Conservation (phyloP, 495 filamentous ascomycete genomes). For the Pyrenula massariospora region DNA sequence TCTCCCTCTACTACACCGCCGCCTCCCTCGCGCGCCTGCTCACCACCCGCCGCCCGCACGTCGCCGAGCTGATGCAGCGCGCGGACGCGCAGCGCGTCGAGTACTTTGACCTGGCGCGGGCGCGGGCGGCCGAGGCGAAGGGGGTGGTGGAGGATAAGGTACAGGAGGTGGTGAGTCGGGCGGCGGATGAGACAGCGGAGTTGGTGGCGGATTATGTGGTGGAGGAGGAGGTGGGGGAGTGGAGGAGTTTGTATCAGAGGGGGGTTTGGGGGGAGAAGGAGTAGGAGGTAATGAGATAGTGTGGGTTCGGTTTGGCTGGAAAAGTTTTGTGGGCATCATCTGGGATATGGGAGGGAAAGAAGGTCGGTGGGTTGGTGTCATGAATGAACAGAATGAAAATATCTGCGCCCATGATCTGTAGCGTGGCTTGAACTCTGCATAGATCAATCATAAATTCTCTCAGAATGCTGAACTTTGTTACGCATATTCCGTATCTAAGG, state of each 20-base stretch:
- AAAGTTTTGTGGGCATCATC: no score
- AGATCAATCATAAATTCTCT: no score
- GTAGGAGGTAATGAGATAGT: no score
- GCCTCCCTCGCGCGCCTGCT: slow-evolving; percentile 13
- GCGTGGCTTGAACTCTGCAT: no score
- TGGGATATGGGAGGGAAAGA: no score
- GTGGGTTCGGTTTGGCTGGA: no score
- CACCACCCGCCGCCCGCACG: slow-evolving; percentile 24
- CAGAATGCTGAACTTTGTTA: no score
- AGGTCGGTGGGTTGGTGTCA: no score
- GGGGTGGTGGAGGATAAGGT: slow-evolving; percentile 14
- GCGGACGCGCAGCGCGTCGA: slow-evolving; percentile 33
- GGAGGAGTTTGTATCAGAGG: slow-evolving; percentile 29
- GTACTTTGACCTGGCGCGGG: slow-evolving; percentile 29
- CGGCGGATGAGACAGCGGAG: slow-evolving; percentile 33
- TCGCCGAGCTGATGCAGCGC: slow-evolving; percentile 28
- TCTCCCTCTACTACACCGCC: slow-evolving; percentile 51
- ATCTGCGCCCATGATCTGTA: no score
- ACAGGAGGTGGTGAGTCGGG: slow-evolving; percentile 24
- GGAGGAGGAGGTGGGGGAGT: slow-evolving; percentile 24
- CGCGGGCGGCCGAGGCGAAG: slow-evolving; percentile 20
- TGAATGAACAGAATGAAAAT: no score
- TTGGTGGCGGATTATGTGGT: slow-evolving; percentile 36
- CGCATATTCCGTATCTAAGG: no score
- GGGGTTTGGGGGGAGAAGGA: background rate